These are phyloP conservation scores for Amauroascus niger DNA, from an alignment of 2,329 filamentous ascomycete genomes.

Conservation along the genomic window DNA sequence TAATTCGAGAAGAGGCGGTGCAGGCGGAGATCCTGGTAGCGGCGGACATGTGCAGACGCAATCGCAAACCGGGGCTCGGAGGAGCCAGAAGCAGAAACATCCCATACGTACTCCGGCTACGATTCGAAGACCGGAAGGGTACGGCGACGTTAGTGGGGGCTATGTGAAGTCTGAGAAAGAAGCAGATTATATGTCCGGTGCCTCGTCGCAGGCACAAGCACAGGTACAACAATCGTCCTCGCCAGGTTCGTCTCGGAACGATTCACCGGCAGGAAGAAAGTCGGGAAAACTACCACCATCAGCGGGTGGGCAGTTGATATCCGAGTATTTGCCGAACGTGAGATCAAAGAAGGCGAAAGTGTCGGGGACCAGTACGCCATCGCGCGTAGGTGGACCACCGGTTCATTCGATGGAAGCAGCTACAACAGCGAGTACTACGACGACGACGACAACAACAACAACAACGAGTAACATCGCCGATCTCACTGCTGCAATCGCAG, in stretches of 20 bases:
- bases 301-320: constrained; percentile 69
- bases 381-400: not conserved
- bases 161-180: constrained; percentile 66
- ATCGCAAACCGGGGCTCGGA: constrained; percentile 18
- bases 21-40: not conserved
- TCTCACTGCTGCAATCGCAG: constrained; percentile 68
- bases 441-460: constrained; percentile 25
- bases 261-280: constrained; percentile 27
- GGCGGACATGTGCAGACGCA: constrained; percentile 4
- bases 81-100: constrained; percentile 47
- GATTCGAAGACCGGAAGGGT: constrained; percentile 54
- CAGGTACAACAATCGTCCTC: constrained; percentile 25
- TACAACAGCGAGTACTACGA: constrained; percentile 19
- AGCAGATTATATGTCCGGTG: constrained; percentile 56
- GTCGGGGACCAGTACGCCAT: constrained; percentile 34
- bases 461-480: constrained; percentile 45
- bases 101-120: constrained; percentile 52
- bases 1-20: constrained; percentile 52
- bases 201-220: constrained; percentile 37
- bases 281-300: constrained; percentile 46
- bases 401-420: not conserved
- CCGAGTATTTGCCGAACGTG: constrained; percentile 56
- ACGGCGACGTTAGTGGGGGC: constrained; percentile 55
- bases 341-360: constrained; percentile 49
- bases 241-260: constrained; percentile 39